phyloP scores from a whole-genome alignment of 179 eudicot genomes.

The Silene noctiflora region DNA sequence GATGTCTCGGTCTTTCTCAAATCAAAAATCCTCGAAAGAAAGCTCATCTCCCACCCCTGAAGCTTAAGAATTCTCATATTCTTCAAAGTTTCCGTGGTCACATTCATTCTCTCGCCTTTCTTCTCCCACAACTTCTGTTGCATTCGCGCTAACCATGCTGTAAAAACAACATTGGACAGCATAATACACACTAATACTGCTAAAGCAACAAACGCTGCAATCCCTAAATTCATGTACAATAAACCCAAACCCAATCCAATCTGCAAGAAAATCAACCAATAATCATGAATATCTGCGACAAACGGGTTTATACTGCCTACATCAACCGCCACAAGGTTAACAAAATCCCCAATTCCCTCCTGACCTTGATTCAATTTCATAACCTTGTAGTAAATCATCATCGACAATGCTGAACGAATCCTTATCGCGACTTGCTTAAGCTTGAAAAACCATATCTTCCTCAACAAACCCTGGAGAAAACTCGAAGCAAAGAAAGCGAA shows the following conservation, averaged over 20 bases:
- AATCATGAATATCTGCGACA: constrained; percentile 44
- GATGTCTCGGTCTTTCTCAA: constrained; percentile 18
- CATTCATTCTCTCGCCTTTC: constrained; percentile 29
- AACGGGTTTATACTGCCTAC: constrained; percentile 50
- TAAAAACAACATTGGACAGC: constrained; percentile 37
- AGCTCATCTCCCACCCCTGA: constrained; percentile 32
- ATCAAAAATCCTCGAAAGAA: constrained; percentile 20
- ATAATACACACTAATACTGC: constrained; percentile 24
- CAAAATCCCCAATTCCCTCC: constrained; percentile 42
- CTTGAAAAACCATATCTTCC: constrained; percentile 34
- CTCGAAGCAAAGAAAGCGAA: constrained; percentile 39
- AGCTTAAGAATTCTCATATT: constrained; percentile 31
- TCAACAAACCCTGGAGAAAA: constrained; percentile 38
- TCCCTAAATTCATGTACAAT: constrained; percentile 47
- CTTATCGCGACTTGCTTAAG: constrained; percentile 38
- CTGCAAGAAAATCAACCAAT: constrained; percentile 54
- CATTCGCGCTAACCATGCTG: constrained; percentile 15
- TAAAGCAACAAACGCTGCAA: constrained; percentile 44
- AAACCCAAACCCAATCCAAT: constrained; percentile 41
- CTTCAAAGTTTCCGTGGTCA: constrained; percentile 25
- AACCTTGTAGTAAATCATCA: constrained; percentile 26
- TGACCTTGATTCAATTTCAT: background rate
- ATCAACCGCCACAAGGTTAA: constrained; percentile 62
- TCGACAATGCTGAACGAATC: constrained; percentile 30
- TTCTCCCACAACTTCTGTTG: constrained; percentile 21